Evolutionary conservation across 169 alveolate genomes (phyloP).

Genomic region (Theileria parva): DNA sequence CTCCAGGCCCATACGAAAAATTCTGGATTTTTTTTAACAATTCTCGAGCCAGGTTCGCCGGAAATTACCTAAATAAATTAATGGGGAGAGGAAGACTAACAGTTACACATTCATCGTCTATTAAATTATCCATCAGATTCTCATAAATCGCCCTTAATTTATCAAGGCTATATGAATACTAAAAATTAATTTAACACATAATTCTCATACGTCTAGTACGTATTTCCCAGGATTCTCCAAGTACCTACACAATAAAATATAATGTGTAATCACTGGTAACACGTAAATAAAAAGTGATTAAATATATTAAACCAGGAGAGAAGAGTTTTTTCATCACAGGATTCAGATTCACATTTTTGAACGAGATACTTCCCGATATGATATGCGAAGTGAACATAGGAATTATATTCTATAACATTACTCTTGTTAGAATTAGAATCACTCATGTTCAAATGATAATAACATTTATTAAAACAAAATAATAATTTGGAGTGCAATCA

Average conservation of each 20-base stretch:
- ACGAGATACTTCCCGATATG: constrained; percentile 48
- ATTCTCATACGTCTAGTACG: neutral
- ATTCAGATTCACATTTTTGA: constrained; percentile 40
- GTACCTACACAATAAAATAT: constrained; percentile 37
- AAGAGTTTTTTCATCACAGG: constrained; percentile 43
- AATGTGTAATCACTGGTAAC: too few relatives aligned
- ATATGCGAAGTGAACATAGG: constrained; percentile 67
- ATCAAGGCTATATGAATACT: constrained; percentile 34
- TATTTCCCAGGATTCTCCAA: constrained; percentile 12
- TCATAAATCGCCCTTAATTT: constrained; percentile 40
- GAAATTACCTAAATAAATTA: constrained; percentile 21
- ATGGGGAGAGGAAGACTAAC: constrained; percentile 5
- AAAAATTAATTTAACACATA: neutral
- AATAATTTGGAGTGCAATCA: neutral
- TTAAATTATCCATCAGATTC: constrained; percentile 42
- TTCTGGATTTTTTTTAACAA: constrained; percentile 34
- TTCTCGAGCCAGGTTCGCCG: constrained; percentile 43
- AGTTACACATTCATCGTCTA: constrained; percentile 58
- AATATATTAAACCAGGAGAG: constrained; percentile 30
- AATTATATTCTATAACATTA: constrained; percentile 25
- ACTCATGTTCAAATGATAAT: constrained; percentile 22
- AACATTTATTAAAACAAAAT: neutral
- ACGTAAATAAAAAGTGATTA: neutral
- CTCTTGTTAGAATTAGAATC: constrained; percentile 15
- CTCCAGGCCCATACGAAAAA: constrained; percentile 71